phyloP scores from a whole-genome alignment of 257 asterid genomes.

The Rauvolfia tetraphylla region DNA sequence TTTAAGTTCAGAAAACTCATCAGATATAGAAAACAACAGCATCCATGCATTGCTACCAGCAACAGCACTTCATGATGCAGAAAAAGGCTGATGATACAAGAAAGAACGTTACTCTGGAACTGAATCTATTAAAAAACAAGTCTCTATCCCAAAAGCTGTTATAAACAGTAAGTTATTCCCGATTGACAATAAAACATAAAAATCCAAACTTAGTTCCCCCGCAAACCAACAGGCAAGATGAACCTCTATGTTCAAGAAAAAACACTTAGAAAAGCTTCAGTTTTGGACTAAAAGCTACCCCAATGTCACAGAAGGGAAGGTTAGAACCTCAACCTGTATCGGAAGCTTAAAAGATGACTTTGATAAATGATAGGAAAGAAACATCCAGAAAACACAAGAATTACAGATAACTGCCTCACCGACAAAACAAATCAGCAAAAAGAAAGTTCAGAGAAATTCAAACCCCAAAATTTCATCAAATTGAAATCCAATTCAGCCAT shows the following conservation, averaged over 20 bases:
- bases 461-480: conserved; percentile 10
- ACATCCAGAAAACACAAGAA: background rate
- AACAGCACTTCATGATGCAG: background rate
- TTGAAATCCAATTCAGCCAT: conserved; percentile 9
- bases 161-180: background rate
- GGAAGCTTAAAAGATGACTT: background rate
- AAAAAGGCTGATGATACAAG: background rate
- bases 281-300: conserved; percentile 1
- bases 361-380: background rate
- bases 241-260: background rate
- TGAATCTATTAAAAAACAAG: background rate
- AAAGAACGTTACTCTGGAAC: background rate
- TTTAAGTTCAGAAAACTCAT: background rate
- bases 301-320: background rate
- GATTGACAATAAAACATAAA: background rate
- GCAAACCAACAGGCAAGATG: background rate
- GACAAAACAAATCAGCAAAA: conserved; percentile 4
- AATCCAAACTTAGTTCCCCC: background rate
- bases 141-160: background rate
- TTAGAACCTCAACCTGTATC: background rate
- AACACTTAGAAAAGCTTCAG: background rate
- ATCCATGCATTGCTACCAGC: background rate
- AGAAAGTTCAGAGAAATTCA: background rate
- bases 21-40: background rate
- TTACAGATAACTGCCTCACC: background rate